Conservation (phyloP, 2,329 filamentous ascomycete species). For the Cryphonectria japonica region DNA sequence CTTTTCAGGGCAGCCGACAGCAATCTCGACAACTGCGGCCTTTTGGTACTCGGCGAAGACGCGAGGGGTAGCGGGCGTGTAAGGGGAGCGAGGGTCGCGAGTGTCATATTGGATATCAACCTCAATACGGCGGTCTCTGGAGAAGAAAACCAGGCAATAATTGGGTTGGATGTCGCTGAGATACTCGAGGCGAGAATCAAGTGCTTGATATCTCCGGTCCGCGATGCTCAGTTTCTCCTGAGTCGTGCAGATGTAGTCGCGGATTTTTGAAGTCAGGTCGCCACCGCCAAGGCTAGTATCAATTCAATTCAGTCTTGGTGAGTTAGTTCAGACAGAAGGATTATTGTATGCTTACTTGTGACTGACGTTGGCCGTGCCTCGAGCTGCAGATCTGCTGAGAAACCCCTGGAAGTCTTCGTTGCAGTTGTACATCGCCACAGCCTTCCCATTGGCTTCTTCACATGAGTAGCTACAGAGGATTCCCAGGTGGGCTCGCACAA, state of each 20-base stretch:
- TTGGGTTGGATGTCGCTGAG: constrained; percentile 26
- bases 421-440: constrained; percentile 5
- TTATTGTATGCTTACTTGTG: constrained; percentile 3
- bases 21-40: constrained; percentile 32
- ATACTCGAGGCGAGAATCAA: constrained; percentile 1
- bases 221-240: constrained; percentile 2
- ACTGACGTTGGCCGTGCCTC: constrained; percentile 13
- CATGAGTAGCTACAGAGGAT: not conserved
- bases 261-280: constrained; percentile 11
- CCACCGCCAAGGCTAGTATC: constrained; percentile 17
- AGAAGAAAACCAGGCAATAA: constrained; percentile 28
- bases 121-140: constrained; percentile 32
- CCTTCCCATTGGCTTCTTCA: constrained; percentile 5
- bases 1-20: constrained; percentile 40
- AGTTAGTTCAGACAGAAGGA: too few species aligned
- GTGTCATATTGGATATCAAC: constrained; percentile 26
- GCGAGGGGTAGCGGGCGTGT: constrained; percentile 11
- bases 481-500: constrained; percentile 25
- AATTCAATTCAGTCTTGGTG: not conserved
- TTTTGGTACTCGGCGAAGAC: constrained; percentile 14
- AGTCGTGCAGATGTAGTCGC: constrained; percentile 20
- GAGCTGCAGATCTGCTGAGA: constrained; percentile 13
- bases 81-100: not conserved
- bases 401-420: constrained; percentile 13
- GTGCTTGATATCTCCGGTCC: constrained; percentile 1